Evolutionary conservation across 495 filamentous ascomycete species (phyloP), one percentile per base, ranked within the genome.

Genomic region (Aspergillus wentii): DNA sequence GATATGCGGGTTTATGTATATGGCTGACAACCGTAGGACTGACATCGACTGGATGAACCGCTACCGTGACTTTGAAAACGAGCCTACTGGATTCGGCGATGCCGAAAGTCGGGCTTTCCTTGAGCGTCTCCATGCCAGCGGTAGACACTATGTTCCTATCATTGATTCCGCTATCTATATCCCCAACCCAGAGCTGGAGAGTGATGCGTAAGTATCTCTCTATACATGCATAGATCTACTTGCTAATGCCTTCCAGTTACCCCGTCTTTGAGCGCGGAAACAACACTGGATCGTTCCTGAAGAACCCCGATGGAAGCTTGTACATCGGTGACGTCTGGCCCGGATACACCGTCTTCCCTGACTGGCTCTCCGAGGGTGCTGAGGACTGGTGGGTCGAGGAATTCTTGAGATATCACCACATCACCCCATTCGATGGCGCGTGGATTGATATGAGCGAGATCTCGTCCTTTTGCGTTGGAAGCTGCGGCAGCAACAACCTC

Each of bases 121-220:
- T 10, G 57, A 63, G 1, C 59, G 66, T 10, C 61, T 95, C 1
- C 86, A 90, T 54, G 62, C 62, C 3, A 74, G 75, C 46, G 72
- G 77, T 6, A 83, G 84, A 48, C 83, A 89, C 48, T 94, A 78
- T 38, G 71, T 95, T 7, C 86, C 86, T 0, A 92, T 95, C 30
- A 74, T 95, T n/a, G 88, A 94, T 52, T 73, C 83, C 3, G 87
- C 85, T 4, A 77, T 92, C 20, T 91, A 89, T 45, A 76, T 80
- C 17, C 85, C 86, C 0, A 83, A 88, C 36, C 84, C 84, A 3
- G 61, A 74, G 11, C 83, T 92, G 46, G 66, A 69, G 0, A 79
- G 68, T 29, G 88, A 94, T 60, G 75, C 75, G 55, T 81, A 49
- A 53, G 68, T 56, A 6, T n/a, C n/a, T n/a, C n/a, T n/a, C n/a